Percentiles rank a stretch among this genome's conserved stretches.
These are phyloP conservation scores for Colletotrichum sidae DNA, from an alignment of 2,329 filamentous ascomycete species.

Conservation along the genomic window DNA sequence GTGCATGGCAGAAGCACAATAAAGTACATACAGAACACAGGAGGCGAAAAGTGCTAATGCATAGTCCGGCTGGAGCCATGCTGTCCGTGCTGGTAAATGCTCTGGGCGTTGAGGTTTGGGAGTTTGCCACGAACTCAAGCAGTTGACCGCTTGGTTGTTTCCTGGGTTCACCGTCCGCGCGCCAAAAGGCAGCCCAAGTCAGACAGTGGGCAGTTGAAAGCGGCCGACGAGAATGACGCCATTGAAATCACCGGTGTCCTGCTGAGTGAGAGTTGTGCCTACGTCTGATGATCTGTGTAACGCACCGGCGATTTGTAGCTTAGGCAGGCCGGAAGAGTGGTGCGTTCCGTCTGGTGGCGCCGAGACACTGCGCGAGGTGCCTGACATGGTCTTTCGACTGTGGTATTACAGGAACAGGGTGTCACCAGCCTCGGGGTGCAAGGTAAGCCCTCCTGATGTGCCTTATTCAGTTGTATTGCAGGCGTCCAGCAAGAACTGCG, in stretches of 20 bases:
- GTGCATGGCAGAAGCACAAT: conserved; percentile 4
- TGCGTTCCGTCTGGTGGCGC: conserved; percentile 13
- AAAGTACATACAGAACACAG: background rate
- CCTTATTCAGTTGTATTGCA: no score
- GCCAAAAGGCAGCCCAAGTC: conserved; percentile 1
- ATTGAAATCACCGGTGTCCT: background rate
- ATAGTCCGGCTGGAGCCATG: conserved; percentile 27
- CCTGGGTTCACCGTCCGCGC: background rate
- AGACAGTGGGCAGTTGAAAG: background rate
- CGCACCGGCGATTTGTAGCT: no score
- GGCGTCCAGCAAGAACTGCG: background rate
- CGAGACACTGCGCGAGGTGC: conserved; percentile 18
- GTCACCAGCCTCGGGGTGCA: background rate
- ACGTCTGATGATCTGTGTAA: background rate
- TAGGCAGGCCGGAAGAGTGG: background rate
- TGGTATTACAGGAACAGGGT: background rate
- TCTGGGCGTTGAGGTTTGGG: conserved; percentile 6
- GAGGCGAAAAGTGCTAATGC: conserved; percentile 19
- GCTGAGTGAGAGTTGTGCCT: background rate
- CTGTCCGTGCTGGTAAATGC: conserved; percentile 24
- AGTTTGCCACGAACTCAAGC: conserved; percentile 19
- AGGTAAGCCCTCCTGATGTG: no score
- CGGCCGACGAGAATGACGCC: conserved; percentile 14
- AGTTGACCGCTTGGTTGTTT: conserved; percentile 15
- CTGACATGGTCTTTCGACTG: background rate